A percentile compares a stretch with the other conserved stretches of the same genome.
Conservation (phyloP, 805 yeast genomes). For the Brettanomyces nanus region DNA sequence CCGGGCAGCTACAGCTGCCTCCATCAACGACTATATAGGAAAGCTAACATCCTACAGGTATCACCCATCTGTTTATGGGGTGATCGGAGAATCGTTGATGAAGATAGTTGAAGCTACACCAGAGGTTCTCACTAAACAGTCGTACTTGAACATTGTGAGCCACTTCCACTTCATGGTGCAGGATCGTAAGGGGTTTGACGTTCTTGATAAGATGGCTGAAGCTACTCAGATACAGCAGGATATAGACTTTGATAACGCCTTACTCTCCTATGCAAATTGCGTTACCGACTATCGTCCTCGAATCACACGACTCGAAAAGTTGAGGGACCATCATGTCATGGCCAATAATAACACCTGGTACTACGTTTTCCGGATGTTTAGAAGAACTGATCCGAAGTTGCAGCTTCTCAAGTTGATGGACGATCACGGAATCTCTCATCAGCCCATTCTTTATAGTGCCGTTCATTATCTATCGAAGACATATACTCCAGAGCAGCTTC, state of each 20-base stretch:
- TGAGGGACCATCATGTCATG: conserved; percentile 6
- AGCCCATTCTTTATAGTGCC: conserved; percentile 18
- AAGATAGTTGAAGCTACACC: conserved; percentile 11
- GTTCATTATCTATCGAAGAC: conserved; percentile 10
- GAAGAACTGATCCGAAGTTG: conserved; percentile 11
- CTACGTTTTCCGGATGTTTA: conserved; percentile 15
- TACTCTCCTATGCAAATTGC: conserved; percentile 12
- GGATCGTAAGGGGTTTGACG: conserved; percentile 10
- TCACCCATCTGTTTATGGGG: conserved; percentile 4
- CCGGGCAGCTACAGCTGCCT: conserved; percentile 1
- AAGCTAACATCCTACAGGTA: conserved; percentile 15
- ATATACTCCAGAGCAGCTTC: conserved; percentile 11
- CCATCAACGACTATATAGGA: conserved; percentile 13
- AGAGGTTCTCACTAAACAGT: conserved; percentile 12
- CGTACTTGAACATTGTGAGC: conserved; percentile 11
- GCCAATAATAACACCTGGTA: conserved; percentile 25
- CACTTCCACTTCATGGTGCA: conserved; percentile 15
- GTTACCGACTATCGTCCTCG: conserved; percentile 12
- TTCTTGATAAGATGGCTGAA: conserved; percentile 15
- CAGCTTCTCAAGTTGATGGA: conserved; percentile 18
- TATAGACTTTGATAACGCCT: conserved; percentile 22
- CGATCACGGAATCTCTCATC: conserved; percentile 11
- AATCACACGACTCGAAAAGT: conserved; percentile 13
- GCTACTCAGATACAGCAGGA: conserved; percentile 15
- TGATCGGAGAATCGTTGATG: conserved; percentile 11